phyloP scores from a whole-genome alignment of 768 basidiomycete species.

The Trametes coccinea region DNA sequence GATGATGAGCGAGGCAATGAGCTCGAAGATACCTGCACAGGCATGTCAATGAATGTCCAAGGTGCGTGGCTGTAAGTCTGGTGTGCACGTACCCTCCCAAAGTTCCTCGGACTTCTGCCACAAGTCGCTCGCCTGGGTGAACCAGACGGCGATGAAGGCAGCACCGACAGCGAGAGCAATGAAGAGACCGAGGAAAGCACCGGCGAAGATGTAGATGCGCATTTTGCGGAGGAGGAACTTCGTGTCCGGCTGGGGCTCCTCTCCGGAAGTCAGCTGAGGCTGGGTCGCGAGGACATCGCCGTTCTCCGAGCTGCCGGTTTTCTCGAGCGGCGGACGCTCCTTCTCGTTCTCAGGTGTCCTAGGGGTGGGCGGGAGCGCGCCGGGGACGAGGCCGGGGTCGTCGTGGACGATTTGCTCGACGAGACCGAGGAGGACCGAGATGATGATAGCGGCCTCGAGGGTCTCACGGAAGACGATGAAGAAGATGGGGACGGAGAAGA shows the following conservation, averaged over 20 bases:
- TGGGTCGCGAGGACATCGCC: slow-evolving; percentile 10
- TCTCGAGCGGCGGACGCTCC: slow-evolving; percentile 15
- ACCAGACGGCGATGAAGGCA: slow-evolving; percentile 93
- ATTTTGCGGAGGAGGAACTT: slow-evolving; percentile 64
- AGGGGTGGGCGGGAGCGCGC: slow-evolving; percentile 8
- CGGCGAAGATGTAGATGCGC: slow-evolving; percentile 77
- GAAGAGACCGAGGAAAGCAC: slow-evolving; percentile 71
- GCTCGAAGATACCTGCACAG: slow-evolving; percentile 59
- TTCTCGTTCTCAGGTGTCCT: slow-evolving; percentile 23
- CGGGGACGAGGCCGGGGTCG: slow-evolving; percentile 23
- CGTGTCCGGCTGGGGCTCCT: slow-evolving; percentile 27
- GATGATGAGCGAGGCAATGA: slow-evolving; percentile 79
- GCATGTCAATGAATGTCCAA: neutral
- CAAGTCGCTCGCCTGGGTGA: slow-evolving; percentile 83
- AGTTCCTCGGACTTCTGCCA: slow-evolving; percentile 84
- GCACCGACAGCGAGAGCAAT: slow-evolving; percentile 84
- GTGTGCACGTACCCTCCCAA: slow-evolving; percentile 79
- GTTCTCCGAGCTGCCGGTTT: slow-evolving; percentile 16
- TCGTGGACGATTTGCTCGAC: slow-evolving; percentile 76
- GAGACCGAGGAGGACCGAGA: slow-evolving; percentile 88
- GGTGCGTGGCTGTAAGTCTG: slow-evolving; percentile 1
- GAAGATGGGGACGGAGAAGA: slow-evolving; percentile 92
- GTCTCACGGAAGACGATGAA: slow-evolving; percentile 97
- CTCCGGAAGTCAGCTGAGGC: slow-evolving; percentile 26
- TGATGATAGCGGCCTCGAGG: slow-evolving; percentile 88